Evolutionary conservation across 306 rosid genomes (phyloP).

Genomic region (Citrullus mucosospermus): DNA sequence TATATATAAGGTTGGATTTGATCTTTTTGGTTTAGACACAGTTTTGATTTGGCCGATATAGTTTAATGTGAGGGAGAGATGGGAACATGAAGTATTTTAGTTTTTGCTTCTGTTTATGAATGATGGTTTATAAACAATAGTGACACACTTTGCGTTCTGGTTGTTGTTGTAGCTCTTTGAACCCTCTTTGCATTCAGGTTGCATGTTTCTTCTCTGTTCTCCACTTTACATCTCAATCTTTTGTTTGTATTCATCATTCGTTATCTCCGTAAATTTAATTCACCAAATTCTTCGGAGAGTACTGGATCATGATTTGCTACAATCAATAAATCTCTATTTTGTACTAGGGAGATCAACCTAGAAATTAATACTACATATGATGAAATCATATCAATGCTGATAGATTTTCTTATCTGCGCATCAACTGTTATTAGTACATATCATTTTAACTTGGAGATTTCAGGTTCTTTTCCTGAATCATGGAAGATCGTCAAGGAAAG

Average conservation of each 20-base stretch:
- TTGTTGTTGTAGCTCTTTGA: conserved; percentile 29
- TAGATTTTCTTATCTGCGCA: not conserved
- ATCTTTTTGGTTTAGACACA: too few species aligned
- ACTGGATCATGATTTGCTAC: not conserved
- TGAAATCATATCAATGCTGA: not conserved
- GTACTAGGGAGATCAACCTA: not conserved
- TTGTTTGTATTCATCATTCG: too few species aligned
- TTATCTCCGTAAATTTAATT: not conserved
- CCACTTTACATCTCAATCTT: not conserved
- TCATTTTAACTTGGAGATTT: not conserved
- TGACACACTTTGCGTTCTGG: conserved; percentile 12
- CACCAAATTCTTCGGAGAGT: not conserved
- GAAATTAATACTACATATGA: not conserved
- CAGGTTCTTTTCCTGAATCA: not conserved
- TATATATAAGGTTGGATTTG: too few species aligned
- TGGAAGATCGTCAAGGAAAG: conserved; percentile 11
- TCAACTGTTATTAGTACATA: not conserved
- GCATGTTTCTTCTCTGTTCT: not conserved
- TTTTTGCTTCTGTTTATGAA: not conserved
- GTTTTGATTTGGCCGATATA: too few species aligned
- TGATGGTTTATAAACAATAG: not conserved
- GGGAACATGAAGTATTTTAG: not conserved
- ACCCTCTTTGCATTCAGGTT: conserved; percentile 18
- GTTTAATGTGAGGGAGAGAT: not conserved
- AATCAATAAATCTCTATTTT: not conserved